Conservation (phyloP, 2,329 filamentous ascomycete genomes). For the Dactylellina parvicollis region DNA sequence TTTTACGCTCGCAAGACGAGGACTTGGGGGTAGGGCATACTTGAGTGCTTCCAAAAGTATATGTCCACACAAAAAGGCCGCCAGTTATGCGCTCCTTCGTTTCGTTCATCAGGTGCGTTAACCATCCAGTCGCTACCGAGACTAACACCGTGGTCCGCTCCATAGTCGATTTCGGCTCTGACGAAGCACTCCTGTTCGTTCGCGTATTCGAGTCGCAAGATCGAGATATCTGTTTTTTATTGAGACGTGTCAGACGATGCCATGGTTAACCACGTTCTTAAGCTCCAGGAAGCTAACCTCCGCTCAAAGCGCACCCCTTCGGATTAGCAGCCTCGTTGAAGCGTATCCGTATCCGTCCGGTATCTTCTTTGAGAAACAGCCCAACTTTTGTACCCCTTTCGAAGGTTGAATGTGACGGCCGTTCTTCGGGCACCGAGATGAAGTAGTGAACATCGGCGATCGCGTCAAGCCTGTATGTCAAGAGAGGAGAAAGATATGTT, state of each 20-base stretch:
- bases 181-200: conserved; percentile 50
- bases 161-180: conserved; percentile 51
- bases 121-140: conserved; percentile 52
- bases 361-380: conserved; percentile 46
- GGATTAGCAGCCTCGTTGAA: conserved; percentile 32
- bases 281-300: conserved; percentile 39
- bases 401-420: conserved; percentile 42
- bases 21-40: conserved; percentile 10
- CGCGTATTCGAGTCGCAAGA: conserved; percentile 36
- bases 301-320: conserved; percentile 40
- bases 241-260: neutral
- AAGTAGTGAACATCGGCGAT: conserved; percentile 51
- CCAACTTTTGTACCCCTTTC: conserved; percentile 49
- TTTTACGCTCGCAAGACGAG: neutral
- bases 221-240: conserved; percentile 27
- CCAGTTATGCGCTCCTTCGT: conserved; percentile 50
- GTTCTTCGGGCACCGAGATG: conserved; percentile 50
- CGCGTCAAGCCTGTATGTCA: conserved; percentile 32
- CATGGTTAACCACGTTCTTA: neutral
- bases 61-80: conserved; percentile 48
- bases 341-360: conserved; percentile 42
- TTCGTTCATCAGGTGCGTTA: conserved; percentile 35
- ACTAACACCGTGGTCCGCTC: conserved; percentile 33
- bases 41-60: conserved; percentile 53
- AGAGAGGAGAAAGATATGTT: neutral